phyloP scores from a whole-genome alignment of 2,329 filamentous ascomycete genomes.

The Aureobasidium sp. region DNA sequence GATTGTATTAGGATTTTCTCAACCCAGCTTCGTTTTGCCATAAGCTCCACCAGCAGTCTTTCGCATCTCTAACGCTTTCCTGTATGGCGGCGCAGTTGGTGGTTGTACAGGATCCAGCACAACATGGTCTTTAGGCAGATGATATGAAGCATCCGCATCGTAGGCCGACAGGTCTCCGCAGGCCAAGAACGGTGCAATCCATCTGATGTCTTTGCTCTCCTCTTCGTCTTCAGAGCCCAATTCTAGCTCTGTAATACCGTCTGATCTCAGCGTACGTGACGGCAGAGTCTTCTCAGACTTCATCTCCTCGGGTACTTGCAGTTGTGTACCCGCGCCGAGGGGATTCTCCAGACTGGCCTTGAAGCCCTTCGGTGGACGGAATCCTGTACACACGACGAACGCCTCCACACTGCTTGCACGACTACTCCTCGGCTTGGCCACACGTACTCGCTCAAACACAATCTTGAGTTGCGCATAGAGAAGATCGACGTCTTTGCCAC shows the following conservation, averaged over 20 bases:
- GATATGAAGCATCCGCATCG: conserved; percentile 92
- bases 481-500: conserved; percentile 89
- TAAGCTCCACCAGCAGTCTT: conserved; percentile 70
- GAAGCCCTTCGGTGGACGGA: conserved; percentile 71
- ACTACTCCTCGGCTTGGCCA: conserved; percentile 89
- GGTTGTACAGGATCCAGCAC: conserved; percentile 90
- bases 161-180: conserved; percentile 92
- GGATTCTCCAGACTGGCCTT: conserved; percentile 68
- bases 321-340: conserved; percentile 55
- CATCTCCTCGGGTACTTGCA: conserved; percentile 31
- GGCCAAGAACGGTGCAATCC: conserved; percentile 95
- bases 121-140: conserved; percentile 76
- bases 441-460: conserved; percentile 79
- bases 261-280: conserved; percentile 32
- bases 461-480: conserved; percentile 90
- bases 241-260: conserved; percentile 43
- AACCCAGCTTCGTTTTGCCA: conserved; percentile 55
- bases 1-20: background rate
- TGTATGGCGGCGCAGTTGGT: conserved; percentile 92
- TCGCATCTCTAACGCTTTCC: conserved; percentile 77
- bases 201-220: conserved; percentile 49
- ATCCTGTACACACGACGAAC: conserved; percentile 91
- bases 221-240: conserved; percentile 39
- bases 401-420: conserved; percentile 95
- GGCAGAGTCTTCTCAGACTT: conserved; percentile 20